A percentile compares a stretch with the other conserved stretches of the same genome.
phyloP scores from a whole-genome alignment of 805 yeast species.

The Candida khao-thaluensis region DNA sequence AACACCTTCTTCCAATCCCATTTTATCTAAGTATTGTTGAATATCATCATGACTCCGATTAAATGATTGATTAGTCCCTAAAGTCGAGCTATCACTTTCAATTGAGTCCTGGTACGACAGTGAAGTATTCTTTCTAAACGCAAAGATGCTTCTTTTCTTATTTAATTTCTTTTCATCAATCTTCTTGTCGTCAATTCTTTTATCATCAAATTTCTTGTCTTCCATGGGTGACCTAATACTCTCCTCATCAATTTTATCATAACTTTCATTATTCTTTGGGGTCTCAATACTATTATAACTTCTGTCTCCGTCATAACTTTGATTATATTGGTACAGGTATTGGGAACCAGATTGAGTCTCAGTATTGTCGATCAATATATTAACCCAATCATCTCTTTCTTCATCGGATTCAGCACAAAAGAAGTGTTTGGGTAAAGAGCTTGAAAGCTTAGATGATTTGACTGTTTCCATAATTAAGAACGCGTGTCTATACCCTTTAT shows the following conservation, averaged over 20 bases:
- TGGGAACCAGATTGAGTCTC: not conserved
- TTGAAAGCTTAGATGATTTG: slow-evolving; percentile 30
- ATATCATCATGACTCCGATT: slow-evolving; percentile 14
- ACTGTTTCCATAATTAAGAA: slow-evolving; percentile 52
- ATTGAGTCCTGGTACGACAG: not conserved
- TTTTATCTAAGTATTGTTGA: slow-evolving; percentile 33
- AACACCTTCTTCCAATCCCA: slow-evolving; percentile 33
- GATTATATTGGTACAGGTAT: not conserved
- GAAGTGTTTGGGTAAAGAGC: slow-evolving; percentile 51
- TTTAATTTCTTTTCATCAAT: slow-evolving; percentile 30
- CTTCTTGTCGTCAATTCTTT: too few species aligned
- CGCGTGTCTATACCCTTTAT: slow-evolving; percentile 57
- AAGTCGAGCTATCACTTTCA: slow-evolving; percentile 5
- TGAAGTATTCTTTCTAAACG: slow-evolving; percentile 43
- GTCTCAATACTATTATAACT: slow-evolving; percentile 6
- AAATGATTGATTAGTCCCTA: slow-evolving; percentile 3
- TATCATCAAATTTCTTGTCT: slow-evolving; percentile 30
- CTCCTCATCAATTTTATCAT: slow-evolving; percentile 16
- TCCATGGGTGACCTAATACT: slow-evolving; percentile 13
- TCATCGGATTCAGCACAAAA: slow-evolving; percentile 77
- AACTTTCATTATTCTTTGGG: slow-evolving; percentile 9
- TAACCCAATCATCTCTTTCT: slow-evolving; percentile 76
- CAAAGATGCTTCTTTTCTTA: slow-evolving; percentile 60
- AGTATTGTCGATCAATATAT: slow-evolving; percentile 32
- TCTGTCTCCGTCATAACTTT: slow-evolving; percentile 2